Percentiles rank a stretch among this genome's conserved stretches.
These are phyloP conservation scores for Trametes cingulata DNA, from an alignment of 768 basidiomycete species.

Conservation along the genomic window DNA sequence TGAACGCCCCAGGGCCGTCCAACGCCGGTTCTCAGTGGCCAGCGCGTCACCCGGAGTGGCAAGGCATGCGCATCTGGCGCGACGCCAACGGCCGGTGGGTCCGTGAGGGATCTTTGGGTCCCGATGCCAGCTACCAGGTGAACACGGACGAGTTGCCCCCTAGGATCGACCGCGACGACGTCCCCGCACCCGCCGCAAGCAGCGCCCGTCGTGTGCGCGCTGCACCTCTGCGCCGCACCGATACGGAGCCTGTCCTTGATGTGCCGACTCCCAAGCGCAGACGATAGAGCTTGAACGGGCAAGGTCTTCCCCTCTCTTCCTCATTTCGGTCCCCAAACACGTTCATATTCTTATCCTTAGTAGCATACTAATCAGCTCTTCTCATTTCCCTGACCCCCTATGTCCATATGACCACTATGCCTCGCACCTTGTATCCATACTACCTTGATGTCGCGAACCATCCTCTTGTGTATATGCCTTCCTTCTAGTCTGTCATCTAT, in stretches of 20 bases:
- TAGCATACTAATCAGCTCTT: too few species aligned
- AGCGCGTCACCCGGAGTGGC: background rate
- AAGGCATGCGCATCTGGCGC: constrained; percentile 6
- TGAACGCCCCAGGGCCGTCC: background rate
- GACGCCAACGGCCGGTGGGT: constrained; percentile 1
- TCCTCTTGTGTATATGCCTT: too few species aligned
- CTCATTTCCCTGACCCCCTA: too few species aligned
- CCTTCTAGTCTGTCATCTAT: too few species aligned
- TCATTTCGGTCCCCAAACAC: background rate
- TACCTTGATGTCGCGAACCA: too few species aligned
- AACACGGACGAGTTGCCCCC: constrained; percentile 2
- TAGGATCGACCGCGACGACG: background rate
- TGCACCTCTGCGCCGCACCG: background rate
- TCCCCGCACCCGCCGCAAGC: background rate
- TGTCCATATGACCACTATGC: too few species aligned
- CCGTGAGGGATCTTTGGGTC: constrained; percentile 4
- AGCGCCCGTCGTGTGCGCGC: background rate
- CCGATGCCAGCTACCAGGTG: constrained; percentile 2
- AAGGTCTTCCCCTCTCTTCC: background rate
- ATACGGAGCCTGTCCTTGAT: constrained; percentile 2
- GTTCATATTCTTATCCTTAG: background rate
- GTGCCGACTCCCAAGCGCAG: background rate
- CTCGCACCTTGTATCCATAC: too few species aligned
- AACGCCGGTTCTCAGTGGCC: background rate
- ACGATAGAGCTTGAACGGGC: background rate